Evolutionary conservation across 2,329 filamentous ascomycete species (phyloP).

Genomic region (Monilinia polystroma): DNA sequence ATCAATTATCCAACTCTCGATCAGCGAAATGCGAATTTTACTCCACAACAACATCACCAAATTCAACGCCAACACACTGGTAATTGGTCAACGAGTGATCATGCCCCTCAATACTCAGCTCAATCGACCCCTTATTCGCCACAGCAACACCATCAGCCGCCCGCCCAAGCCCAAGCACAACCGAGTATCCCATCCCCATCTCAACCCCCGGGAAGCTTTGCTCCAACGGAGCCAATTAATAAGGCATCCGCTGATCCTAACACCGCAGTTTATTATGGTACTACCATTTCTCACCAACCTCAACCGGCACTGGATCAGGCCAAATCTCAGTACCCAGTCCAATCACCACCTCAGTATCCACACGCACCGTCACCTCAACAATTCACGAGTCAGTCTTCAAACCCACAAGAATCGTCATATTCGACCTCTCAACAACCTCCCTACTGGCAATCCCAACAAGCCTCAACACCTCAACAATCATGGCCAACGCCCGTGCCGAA

Average conservation of each 20-base stretch:
- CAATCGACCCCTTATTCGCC: constrained; percentile 29
- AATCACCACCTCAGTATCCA: constrained; percentile 40
- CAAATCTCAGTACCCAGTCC: constrained; percentile 40
- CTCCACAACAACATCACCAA: constrained; percentile 47
- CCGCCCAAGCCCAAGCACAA: constrained; percentile 37
- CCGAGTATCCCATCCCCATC: constrained; percentile 39
- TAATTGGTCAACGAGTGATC: constrained; percentile 48
- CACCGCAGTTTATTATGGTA: constrained; percentile 58
- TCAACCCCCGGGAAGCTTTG: constrained; percentile 40
- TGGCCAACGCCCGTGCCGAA: constrained; percentile 39
- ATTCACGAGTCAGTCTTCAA: constrained; percentile 29
- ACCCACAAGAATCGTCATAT: constrained; percentile 34
- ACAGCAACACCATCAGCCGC: constrained; percentile 32
- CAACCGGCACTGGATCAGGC: constrained; percentile 46
- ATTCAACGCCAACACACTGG: constrained; percentile 48
- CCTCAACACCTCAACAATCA: constrained; percentile 44
- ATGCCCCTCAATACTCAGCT: constrained; percentile 28
- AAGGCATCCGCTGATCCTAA: constrained; percentile 51
- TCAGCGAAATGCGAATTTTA: constrained; percentile 31
- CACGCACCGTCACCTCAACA: constrained; percentile 36
- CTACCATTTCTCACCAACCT: constrained; percentile 38
- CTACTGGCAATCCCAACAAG: constrained; percentile 51
- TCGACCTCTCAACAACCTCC: constrained; percentile 40
- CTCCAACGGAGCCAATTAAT: constrained; percentile 39
- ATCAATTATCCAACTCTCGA: constrained; percentile 32